These are phyloP conservation scores for Amyloporia xantha DNA, from an alignment of 768 basidiomycete genomes.

Conservation along the genomic window DNA sequence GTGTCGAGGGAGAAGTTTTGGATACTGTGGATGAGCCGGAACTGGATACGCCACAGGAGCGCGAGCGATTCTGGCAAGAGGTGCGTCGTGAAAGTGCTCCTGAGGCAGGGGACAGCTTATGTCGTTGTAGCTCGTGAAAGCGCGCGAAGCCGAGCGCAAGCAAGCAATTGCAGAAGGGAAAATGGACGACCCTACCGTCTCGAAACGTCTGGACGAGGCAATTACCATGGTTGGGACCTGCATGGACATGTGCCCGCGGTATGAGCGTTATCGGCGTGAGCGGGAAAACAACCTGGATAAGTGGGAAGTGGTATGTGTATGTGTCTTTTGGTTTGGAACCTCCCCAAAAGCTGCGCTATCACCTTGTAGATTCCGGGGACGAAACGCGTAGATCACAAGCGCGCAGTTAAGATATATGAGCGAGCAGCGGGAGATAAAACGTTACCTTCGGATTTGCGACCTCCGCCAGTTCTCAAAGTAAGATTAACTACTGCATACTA, in stretches of 20 bases:
- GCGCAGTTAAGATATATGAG: conserved; percentile 93
- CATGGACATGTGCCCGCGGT: conserved; percentile 89
- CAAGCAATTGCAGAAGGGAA: conserved; percentile 74
- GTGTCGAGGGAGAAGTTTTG: conserved; percentile 25
- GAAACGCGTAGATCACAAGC: conserved; percentile 77
- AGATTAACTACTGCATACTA: conserved; percentile 4
- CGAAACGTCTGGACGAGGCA: conserved; percentile 79
- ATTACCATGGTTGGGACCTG: conserved; percentile 94
- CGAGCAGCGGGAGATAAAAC: conserved; percentile 91
- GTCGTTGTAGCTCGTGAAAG: conserved; percentile 49
- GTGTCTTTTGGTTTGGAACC: background rate
- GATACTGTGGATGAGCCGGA: conserved; percentile 38
- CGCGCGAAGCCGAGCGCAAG: conserved; percentile 65
- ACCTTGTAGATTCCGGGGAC: conserved; percentile 64
- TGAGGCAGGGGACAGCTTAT: conserved; percentile 14
- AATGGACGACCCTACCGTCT: conserved; percentile 80
- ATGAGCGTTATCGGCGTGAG: conserved; percentile 87
- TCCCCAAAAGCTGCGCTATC: conserved; percentile 27
- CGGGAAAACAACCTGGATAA: conserved; percentile 81
- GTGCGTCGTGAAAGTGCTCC: conserved; percentile 31
- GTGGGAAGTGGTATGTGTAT: conserved; percentile 70
- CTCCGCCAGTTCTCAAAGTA: conserved; percentile 77
- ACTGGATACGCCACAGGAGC: conserved; percentile 53
- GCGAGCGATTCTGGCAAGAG: conserved; percentile 67
- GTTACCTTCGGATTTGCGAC: conserved; percentile 86